Base-by-base conservation (phyloP, 2,329 filamentous ascomycete genomes). In the Botryotinia narcissicola region DNA sequence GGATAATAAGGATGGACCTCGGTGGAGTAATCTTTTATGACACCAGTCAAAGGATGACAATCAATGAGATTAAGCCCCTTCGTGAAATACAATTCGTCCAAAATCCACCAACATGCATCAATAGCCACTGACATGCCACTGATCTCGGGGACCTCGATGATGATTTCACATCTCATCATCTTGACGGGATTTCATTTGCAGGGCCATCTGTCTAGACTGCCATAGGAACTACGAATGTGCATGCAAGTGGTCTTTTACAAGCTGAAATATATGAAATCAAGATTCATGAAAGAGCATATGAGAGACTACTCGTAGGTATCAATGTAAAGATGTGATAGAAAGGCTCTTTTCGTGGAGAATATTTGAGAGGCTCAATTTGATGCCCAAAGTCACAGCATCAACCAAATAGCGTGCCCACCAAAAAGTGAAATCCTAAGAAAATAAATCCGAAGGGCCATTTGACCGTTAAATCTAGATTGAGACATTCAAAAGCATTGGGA, bases 1-100 rank as follows among this genome's bases (percentile, higher is more conserved):
- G 74, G 86, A 84, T 44, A 81, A 90, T 85, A 61, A 90, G 85
- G 12, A 91, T 29, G n/a, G 51, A 16, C 48, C 10, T 54, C 25
- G 4, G 25, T 7, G 12, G 48, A 29, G 51, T 8, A 29, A 54
- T 29, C 14, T 29, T 57, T 8, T 18, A 29, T 57, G 14, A 18
- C 14, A 57, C n/a, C 14, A 57, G 5, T 57, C 5, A 57, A 29
- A 29, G 3, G 5, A 18, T 29, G 1, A 18, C 51, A 29, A 8
- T 29, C 1, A 57, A 29, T 57, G n/a, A 18, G 18, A 29, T 57
- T 2, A 4, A 18, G 12, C 25, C 14, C 14, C n/a, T 16, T 54
- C 6, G 4, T 16, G 29, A 7, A 29, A n/a, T 54, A 4, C 25
- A n/a, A n/a, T 54, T 54, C 1, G 9, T 16, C 6, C n/a, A 29